These are phyloP conservation scores for Aspergillus brasiliensis DNA, from an alignment of 2,329 filamentous ascomycete species.

Conservation along the genomic window DNA sequence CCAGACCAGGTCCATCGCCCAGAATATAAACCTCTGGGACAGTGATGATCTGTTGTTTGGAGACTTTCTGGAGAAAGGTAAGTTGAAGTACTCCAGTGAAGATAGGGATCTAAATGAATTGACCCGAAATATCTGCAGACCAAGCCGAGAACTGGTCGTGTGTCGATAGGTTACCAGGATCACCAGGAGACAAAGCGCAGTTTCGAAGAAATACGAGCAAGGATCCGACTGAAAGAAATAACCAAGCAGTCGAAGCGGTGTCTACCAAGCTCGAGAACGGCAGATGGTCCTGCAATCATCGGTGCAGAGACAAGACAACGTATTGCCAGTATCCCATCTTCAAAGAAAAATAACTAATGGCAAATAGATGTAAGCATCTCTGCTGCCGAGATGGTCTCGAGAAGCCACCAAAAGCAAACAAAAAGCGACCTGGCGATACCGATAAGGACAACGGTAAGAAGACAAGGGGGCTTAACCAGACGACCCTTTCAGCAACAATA, in stretches of 20 bases:
- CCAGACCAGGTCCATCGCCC: conserved; percentile 11
- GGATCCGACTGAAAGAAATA: background rate
- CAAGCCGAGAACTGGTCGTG: background rate
- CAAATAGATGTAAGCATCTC: conserved; percentile 64
- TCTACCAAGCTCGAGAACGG: conserved; percentile 65
- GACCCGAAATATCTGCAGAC: background rate
- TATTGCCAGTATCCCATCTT: conserved; percentile 33
- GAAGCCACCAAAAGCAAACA: conserved; percentile 56
- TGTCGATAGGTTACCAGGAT: conserved; percentile 11
- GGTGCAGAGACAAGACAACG: conserved; percentile 62
- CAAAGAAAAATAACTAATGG: background rate
- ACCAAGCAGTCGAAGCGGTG: conserved; percentile 20
- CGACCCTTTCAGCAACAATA: conserved; percentile 33
- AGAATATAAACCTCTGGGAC: conserved; percentile 53
- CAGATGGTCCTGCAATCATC: conserved; percentile 73
- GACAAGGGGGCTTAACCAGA: conserved; percentile 29
- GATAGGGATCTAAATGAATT: background rate
- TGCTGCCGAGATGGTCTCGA: conserved; percentile 74
- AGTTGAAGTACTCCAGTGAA: background rate
- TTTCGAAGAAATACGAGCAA: no score
- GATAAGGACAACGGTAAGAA: conserved; percentile 22
- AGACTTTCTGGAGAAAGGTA: conserved; percentile 52
- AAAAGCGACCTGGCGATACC: conserved; percentile 20
- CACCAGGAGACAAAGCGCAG: background rate
- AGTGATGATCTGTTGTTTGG: conserved; percentile 57